Evolutionary conservation across 306 rosid species (phyloP).

Genomic region (Castanea sativa): DNA sequence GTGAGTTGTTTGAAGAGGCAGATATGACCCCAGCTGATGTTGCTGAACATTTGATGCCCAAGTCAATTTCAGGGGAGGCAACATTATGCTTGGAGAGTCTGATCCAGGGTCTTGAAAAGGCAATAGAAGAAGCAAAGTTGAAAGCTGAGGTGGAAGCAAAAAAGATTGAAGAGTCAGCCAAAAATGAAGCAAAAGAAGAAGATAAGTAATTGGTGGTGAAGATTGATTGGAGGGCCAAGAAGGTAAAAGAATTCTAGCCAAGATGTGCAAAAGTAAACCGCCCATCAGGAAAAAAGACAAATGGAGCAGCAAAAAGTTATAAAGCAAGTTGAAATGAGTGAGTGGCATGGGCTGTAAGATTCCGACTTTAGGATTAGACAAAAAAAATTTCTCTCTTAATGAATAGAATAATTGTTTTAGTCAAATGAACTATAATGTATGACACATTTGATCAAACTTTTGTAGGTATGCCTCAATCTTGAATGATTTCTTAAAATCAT

Average conservation of each 20-base stretch:
- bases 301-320: neutral
- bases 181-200: constrained; percentile 25
- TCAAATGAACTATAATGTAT: neutral
- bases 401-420: neutral
- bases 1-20: constrained; percentile 30
- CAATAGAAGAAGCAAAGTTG: constrained; percentile 30
- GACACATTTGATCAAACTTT: neutral
- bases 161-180: constrained; percentile 8
- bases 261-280: neutral
- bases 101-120: constrained; percentile 52
- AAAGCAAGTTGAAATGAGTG: neutral
- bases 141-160: constrained; percentile 32
- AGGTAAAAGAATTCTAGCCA: no score
- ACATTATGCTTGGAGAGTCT: constrained; percentile 34
- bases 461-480: neutral
- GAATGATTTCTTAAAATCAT: neutral
- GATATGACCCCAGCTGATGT: constrained; percentile 78
- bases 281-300: neutral
- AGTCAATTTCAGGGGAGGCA: constrained; percentile 28
- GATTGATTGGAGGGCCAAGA: neutral
- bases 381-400: neutral
- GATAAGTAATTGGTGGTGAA: neutral
- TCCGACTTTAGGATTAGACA: neutral
- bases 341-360: no score
- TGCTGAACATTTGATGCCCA: constrained; percentile 88